phyloP scores from a whole-genome alignment of 768 basidiomycete species.

The Russula sp. region DNA sequence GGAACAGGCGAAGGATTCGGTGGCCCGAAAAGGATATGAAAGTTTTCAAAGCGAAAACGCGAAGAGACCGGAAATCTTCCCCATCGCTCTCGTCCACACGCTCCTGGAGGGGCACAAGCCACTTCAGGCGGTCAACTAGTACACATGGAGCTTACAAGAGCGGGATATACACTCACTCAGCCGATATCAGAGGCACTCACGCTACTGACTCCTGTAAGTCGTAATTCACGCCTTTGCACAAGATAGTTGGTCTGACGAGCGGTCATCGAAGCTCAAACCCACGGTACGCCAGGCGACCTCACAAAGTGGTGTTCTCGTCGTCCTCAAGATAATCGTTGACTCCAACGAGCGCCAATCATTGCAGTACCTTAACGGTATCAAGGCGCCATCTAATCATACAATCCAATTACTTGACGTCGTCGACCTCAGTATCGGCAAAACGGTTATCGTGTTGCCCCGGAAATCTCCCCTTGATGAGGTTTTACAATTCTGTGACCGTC shows the following conservation, averaged over 20 bases:
- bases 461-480: slow-evolving; percentile 3
- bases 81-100: no score
- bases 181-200: not conserved
- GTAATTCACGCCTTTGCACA: not conserved
- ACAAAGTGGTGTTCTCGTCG: not conserved
- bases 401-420: slow-evolving; percentile 1
- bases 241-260: not conserved
- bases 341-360: slow-evolving; percentile 1
- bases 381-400: not conserved
- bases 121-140: no score
- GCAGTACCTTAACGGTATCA: not conserved
- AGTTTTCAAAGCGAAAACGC: not conserved
- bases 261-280: slow-evolving; percentile 4
- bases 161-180: not conserved
- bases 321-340: not conserved
- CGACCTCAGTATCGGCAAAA: not conserved
- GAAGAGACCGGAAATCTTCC: no score
- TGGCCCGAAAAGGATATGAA: no score
- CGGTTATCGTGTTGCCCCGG: not conserved
- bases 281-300: not conserved
- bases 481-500: not conserved
- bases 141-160: no score
- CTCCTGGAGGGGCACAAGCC: no score
- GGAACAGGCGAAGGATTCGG: no score
- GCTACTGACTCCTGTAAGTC: not conserved